Evolutionary conservation across 78 protist genomes (phyloP), one percentile per base, ranked within the genome.

Genomic region (Protostelium mycophagum): DNA sequence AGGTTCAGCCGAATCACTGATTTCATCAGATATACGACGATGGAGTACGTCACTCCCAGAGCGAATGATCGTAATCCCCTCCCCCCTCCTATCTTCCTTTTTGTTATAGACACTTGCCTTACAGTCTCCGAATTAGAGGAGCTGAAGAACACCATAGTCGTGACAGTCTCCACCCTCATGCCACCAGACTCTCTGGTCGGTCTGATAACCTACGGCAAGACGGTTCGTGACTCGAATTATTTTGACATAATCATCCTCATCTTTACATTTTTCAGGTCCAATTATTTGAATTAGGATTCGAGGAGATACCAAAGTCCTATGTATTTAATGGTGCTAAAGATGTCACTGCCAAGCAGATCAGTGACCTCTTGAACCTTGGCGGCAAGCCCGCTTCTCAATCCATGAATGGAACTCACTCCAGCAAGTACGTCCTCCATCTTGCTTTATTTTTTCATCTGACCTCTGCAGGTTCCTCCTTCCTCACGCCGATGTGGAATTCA

Each of bases 131-230:
- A 98, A 83, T 91, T 98, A 28, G 88, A 87, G 51, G 95, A 93
- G n/a, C 90, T 98, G 28, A 96, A 93, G 91, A 98, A 95, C 38
- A 83, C 97, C 63, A 86, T 99, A 37, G 37, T 95, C 84, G 93
- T 92, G 96, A 94, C 96, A 35, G 93, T 98, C 84, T 88, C 91
- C 36, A 38, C 36, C 29, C 91, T 96, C 38, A 88, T 99, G 34
- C 99, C 99, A 28, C 95, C 88, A 38, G 88, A 96, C 84, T 86
- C 98, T 0, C 91, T 89, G 38, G 97, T 99, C 35, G 99, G 99
- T 31, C 94, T 99, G 63, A 96, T 99, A 87, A 99, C 99, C 34
- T 98, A 93, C 85, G 99, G 99, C 25, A 91, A 97, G 1, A 96
- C 94, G 84, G 98, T 96, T 31, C 34, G 37, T 88, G 34, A 16